Percentiles rank a stretch among this genome's conserved stretches.
phyloP scores from a whole-genome alignment of 2,329 filamentous ascomycete genomes.

The Leptographium lundbergii region DNA sequence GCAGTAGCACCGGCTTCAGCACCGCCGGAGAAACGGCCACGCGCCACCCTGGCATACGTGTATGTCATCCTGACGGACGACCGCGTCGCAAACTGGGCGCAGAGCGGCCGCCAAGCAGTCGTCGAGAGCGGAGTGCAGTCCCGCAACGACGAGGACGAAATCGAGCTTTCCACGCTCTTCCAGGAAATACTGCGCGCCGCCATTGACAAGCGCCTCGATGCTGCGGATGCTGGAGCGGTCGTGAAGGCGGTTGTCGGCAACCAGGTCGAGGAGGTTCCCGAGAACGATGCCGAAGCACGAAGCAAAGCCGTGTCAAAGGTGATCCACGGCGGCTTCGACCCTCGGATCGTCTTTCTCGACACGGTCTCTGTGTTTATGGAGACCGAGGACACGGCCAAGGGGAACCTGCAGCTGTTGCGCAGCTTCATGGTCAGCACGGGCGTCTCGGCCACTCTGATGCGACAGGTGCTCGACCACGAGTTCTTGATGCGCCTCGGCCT shows the following conservation, averaged over 20 bases:
- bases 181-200: slow-evolving; percentile 75
- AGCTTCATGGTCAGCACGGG: slow-evolving; percentile 60
- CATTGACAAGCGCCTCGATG: slow-evolving; percentile 53
- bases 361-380: slow-evolving; percentile 70
- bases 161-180: slow-evolving; percentile 59
- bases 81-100: slow-evolving; percentile 52
- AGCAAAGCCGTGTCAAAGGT: background rate
- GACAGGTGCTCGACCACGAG: slow-evolving; percentile 68
- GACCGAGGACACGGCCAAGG: slow-evolving; percentile 41
- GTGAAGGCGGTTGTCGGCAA: slow-evolving; percentile 58
- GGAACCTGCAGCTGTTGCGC: slow-evolving; percentile 38
- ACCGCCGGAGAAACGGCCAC: slow-evolving; percentile 13
- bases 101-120: slow-evolving; percentile 51
- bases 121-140: slow-evolving; percentile 52
- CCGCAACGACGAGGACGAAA: slow-evolving; percentile 52
- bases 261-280: slow-evolving; percentile 32
- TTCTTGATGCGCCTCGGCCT: slow-evolving; percentile 66
- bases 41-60: slow-evolving; percentile 35
- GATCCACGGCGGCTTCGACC: slow-evolving; percentile 38
- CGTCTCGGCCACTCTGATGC: slow-evolving; percentile 60
- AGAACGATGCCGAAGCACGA: slow-evolving; percentile 8
- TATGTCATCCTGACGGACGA: slow-evolving; percentile 68
- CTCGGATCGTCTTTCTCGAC: slow-evolving; percentile 67
- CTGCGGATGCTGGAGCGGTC: slow-evolving; percentile 56
- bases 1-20: slow-evolving; percentile 3